Evolutionary conservation across 139 green algal species (phyloP), one percentile per base, ranked within the genome.

Genomic region (Chlorella sorokiniana): DNA sequence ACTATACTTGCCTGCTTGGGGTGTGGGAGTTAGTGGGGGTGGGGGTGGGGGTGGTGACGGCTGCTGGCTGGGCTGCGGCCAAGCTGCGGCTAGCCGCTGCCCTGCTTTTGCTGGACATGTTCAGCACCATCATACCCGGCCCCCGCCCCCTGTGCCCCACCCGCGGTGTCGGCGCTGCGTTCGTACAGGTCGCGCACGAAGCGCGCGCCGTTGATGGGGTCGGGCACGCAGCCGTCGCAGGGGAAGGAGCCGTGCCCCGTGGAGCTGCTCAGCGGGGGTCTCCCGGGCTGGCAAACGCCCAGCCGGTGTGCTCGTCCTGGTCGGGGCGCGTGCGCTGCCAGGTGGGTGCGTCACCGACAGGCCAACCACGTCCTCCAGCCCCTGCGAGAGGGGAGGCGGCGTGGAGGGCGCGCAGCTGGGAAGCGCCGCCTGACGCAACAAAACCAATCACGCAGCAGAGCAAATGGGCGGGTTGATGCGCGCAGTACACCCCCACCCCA

Each of bases 101-200:
- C 7, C 52, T 65, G 29, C 70, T 38, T 25, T 33, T n/a, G n/a
- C n/a, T n/a, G n/a, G n/a, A n/a, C n/a, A n/a, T n/a, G n/a, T n/a
- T n/a, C n/a, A n/a, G n/a, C n/a, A n/a, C n/a, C n/a, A n/a, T n/a
- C n/a, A n/a, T n/a, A n/a, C n/a, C n/a, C n/a, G n/a, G n/a, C n/a
- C n/a, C n/a, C n/a, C n/a, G 40, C 45, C 14, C 18, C 45, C 62
- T 37, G 51, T 42, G 31, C 3, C 59, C 29, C 27, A 42, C 75
- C 62, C 41, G 42, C 38, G 27, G 45, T 83, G 38, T 82, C 51
- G 16, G 20, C 78, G 4, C 86, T 83, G 80, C 91, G 70, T 45
- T 97, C 91, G 70, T 98, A 98, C 75, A 98, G 83, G 71, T 97
- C 94, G 10, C 94, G 79, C 27, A 98, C 86, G 73, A 86, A 94